These are phyloP conservation scores for Afroboletus lepidellus DNA, from an alignment of 1,284 basidiomycete genomes.

Conservation along the genomic window DNA sequence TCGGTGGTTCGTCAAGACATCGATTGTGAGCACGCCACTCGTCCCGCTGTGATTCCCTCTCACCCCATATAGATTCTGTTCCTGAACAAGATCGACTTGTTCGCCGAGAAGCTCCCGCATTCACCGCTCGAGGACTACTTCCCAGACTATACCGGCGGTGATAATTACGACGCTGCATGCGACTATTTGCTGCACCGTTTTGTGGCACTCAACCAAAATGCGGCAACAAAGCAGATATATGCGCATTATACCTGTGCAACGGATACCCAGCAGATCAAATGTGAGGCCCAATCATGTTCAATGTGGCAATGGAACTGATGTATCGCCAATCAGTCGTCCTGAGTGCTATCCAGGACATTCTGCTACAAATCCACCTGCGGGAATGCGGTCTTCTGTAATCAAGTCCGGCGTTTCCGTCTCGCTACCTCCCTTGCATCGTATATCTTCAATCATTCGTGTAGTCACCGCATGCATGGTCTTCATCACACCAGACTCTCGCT, in stretches of 20 bases:
- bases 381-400: constrained; percentile 79
- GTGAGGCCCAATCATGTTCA: constrained; percentile 41
- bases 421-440: constrained; percentile 20
- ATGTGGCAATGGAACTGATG: not conserved
- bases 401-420: not conserved
- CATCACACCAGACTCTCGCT: constrained; percentile 25
- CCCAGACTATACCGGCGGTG: constrained; percentile 79
- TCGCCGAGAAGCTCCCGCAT: constrained; percentile 88
- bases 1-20: constrained; percentile 90
- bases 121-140: constrained; percentile 90
- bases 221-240: constrained; percentile 84
- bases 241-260: constrained; percentile 90
- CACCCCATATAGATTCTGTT: constrained; percentile 64
- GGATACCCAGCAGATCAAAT: constrained; percentile 87
- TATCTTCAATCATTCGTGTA: constrained; percentile 29
- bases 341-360: constrained; percentile 80
- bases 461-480: constrained; percentile 18
- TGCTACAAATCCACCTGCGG: constrained; percentile 79
- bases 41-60: not conserved
- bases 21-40: constrained; percentile 60
- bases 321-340: constrained; percentile 57
- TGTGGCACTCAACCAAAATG: constrained; percentile 84
- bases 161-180: constrained; percentile 85
- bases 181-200: constrained; percentile 86
- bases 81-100: constrained; percentile 96